These are phyloP conservation scores for Symmetrospora coprosmae DNA, from an alignment of 768 basidiomycete genomes.

Conservation along the genomic window DNA sequence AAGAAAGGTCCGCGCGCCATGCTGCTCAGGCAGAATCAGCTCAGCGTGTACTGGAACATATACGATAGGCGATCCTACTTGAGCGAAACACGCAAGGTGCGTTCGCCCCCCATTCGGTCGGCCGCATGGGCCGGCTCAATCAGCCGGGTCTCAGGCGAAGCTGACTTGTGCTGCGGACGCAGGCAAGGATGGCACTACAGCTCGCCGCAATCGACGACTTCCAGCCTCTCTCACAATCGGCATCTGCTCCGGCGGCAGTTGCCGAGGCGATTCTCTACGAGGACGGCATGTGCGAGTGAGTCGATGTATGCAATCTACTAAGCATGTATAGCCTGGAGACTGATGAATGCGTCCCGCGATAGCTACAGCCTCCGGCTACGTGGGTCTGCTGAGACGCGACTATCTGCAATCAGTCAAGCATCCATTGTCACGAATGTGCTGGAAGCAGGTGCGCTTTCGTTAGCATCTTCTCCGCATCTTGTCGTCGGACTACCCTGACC, in stretches of 20 bases:
- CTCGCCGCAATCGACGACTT: background rate
- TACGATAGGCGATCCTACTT: conserved; percentile 9
- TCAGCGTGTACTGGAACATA: conserved; percentile 1
- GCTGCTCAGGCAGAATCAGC: background rate
- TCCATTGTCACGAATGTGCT: too few relatives aligned
- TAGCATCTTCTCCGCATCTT: too few relatives aligned
- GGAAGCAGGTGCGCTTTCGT: too few relatives aligned
- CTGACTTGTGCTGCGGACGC: background rate
- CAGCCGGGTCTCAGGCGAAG: too few relatives aligned
- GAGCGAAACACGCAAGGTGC: conserved; percentile 2
- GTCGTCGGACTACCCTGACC: too few relatives aligned
- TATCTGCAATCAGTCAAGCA: too few relatives aligned
- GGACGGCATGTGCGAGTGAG: background rate
- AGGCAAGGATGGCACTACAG: conserved; percentile 15
- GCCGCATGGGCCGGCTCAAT: too few relatives aligned
- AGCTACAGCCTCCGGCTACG: conserved; percentile 2
- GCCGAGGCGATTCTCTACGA: background rate
- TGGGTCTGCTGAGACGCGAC: too few relatives aligned
- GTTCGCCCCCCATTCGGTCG: too few relatives aligned
- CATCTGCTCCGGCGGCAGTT: background rate
- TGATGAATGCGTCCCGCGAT: background rate
- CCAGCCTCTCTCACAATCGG: background rate
- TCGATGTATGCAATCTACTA: background rate
- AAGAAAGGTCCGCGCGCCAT: background rate
- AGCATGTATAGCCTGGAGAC: background rate